Evolutionary conservation across 2,329 filamentous ascomycete species (phyloP).

Genomic region (Penicillium rolfsii): DNA sequence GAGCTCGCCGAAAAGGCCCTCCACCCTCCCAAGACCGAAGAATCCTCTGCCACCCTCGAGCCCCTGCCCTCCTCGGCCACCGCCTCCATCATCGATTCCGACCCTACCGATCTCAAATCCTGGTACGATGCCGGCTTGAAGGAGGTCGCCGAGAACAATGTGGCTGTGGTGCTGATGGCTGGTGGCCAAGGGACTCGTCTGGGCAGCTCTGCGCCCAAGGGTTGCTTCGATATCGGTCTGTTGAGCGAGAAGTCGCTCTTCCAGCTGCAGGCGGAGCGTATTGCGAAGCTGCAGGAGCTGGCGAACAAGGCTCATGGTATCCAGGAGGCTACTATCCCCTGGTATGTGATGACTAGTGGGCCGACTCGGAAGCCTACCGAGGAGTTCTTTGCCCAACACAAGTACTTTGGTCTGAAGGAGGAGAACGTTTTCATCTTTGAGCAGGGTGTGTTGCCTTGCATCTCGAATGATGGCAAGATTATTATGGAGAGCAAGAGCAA

Average conservation of each 20-base stretch:
- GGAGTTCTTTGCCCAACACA: conserved; percentile 85
- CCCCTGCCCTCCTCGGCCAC: conserved; percentile 84
- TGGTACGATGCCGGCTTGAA: conserved; percentile 78
- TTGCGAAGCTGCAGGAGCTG: conserved; percentile 80
- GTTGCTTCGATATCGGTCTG: conserved; percentile 94
- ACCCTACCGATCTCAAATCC: conserved; percentile 72
- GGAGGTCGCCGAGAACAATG: conserved; percentile 68
- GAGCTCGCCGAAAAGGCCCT: conserved; percentile 80
- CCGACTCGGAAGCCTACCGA: conserved; percentile 92
- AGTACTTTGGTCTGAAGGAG: conserved; percentile 85
- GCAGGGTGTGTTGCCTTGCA: conserved; percentile 94
- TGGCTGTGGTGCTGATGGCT: conserved; percentile 91
- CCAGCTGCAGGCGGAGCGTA: conserved; percentile 95
- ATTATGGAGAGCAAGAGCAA: conserved; percentile 86
- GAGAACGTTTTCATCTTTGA: conserved; percentile 92
- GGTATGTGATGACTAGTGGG: conserved; percentile 99
- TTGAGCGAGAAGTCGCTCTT: conserved; percentile 93
- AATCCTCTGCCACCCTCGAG: conserved; percentile 65
- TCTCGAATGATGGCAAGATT: conserved; percentile 97
- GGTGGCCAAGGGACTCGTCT: conserved; percentile 94
- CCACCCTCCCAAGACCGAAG: conserved; percentile 67
- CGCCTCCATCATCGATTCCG: conserved; percentile 89
- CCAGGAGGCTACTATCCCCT: conserved; percentile 72
- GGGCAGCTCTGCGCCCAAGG: conserved; percentile 93
- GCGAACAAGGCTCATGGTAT: conserved; percentile 71